Conservation (phyloP, 1,284 basidiomycete genomes). For the Austropuccinia psidii region DNA sequence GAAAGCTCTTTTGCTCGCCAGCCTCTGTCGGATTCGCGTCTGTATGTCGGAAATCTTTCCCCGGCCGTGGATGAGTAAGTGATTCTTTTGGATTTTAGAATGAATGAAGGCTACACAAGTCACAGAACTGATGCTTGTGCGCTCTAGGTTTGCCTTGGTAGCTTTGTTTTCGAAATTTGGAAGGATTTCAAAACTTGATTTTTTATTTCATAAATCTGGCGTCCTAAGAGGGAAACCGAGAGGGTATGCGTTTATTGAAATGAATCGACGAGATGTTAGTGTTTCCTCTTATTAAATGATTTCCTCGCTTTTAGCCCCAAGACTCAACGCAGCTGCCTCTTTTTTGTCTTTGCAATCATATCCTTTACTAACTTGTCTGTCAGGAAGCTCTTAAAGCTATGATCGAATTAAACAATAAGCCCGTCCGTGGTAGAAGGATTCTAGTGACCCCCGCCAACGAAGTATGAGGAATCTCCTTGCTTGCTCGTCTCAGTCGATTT, state of each 20-base stretch:
- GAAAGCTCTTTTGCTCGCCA: too few species aligned
- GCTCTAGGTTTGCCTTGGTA: conserved; percentile 68
- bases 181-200: conserved; percentile 83
- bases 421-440: conserved; percentile 74
- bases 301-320: not conserved
- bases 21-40: conserved; percentile 49
- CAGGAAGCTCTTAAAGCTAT: conserved; percentile 81
- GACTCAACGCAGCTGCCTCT: not conserved
- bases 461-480: conserved; percentile 47
- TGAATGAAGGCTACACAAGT: not conserved
- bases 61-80: conserved; percentile 79
- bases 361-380: conserved; percentile 38
- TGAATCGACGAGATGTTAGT: conserved; percentile 67
- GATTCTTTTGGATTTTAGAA: not conserved
- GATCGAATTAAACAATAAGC: conserved; percentile 64
- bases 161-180: conserved; percentile 85
- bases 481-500: conserved; percentile 41
- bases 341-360: not conserved
- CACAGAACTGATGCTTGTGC: not conserved
- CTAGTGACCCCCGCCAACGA: conserved; percentile 83
- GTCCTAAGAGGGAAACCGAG: conserved; percentile 80
- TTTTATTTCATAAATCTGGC: conserved; percentile 87
- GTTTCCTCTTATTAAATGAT: not conserved
- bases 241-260: conserved; percentile 93
- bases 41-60: conserved; percentile 87